Conservation (phyloP, 148 eudicot genomes). For the Camellia japonica region DNA sequence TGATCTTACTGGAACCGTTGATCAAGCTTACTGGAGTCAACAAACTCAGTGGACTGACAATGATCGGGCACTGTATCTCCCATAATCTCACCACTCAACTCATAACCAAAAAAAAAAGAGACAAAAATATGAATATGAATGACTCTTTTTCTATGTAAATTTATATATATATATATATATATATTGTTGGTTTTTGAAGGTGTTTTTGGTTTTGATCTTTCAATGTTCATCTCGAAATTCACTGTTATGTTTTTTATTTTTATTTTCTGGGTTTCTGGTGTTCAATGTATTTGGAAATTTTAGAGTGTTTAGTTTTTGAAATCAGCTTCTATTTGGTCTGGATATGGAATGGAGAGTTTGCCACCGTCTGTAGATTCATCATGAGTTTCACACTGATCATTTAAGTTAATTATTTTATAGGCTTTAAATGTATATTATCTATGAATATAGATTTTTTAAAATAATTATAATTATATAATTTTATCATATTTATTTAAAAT, state of each 20-base stretch:
- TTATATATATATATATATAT: too few relatives aligned
- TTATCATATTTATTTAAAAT: too few relatives aligned
- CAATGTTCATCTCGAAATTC: not conserved
- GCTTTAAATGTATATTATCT: too few relatives aligned
- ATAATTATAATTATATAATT: too few relatives aligned
- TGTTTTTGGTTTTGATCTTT: not conserved
- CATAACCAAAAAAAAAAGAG: not conserved
- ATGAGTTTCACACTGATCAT: too few relatives aligned
- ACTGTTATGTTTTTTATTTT: not conserved
- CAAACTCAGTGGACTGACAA: slow-evolving; percentile 29
- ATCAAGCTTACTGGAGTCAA: slow-evolving; percentile 41
- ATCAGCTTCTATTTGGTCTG: too few relatives aligned
- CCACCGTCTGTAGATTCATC: too few relatives aligned
- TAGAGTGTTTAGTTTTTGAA: too few relatives aligned
- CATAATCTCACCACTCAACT: slow-evolving; percentile 5
- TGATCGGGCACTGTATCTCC: slow-evolving; percentile 19
- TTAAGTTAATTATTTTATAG: too few relatives aligned
- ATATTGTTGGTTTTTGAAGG: not conserved
- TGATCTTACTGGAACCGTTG: slow-evolving; percentile 35
- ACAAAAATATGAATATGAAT: not conserved
- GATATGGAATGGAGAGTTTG: too few relatives aligned
- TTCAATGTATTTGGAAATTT: not conserved
- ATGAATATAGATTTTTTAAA: too few relatives aligned
- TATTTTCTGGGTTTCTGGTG: not conserved
- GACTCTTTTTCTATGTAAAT: not conserved